Evolutionary conservation across 768 basidiomycete genomes (phyloP).

Genomic region (Xerocomellus intermedius): DNA sequence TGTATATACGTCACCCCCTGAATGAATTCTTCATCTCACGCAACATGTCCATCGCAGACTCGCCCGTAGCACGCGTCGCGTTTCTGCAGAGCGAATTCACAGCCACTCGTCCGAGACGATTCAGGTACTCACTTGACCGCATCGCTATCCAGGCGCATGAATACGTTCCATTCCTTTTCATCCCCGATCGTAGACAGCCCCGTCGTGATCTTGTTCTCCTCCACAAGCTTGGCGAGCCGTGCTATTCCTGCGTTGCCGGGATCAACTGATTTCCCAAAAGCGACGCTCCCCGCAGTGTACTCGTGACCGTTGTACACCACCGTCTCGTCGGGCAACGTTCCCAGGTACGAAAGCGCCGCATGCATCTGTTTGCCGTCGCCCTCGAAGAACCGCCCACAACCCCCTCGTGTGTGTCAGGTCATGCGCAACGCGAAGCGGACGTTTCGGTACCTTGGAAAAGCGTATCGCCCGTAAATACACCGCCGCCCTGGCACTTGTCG

Average conservation of each 20-base stretch:
- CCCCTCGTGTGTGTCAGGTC: conserved; percentile 41
- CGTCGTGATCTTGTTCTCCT: conserved; percentile 62
- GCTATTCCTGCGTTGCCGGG: conserved; percentile 61
- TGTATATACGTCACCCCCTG: conserved; percentile 42
- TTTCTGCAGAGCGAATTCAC: conserved; percentile 38
- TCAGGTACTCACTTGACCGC: conserved; percentile 56
- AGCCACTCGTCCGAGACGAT: background rate
- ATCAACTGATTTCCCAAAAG: conserved; percentile 66
- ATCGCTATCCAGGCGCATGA: conserved; percentile 74
- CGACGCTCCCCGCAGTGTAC: conserved; percentile 74
- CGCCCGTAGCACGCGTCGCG: conserved; percentile 41
- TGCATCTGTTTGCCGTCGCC: conserved; percentile 81
- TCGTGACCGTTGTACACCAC: conserved; percentile 90
- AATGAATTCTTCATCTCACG: conserved; percentile 85
- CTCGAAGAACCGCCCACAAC: conserved; percentile 95
- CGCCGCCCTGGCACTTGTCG: conserved; percentile 53
- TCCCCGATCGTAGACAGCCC: conserved; percentile 89
- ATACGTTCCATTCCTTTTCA: conserved; percentile 94
- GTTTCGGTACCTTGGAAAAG: conserved; percentile 60
- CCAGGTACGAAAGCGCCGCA: conserved; percentile 63
- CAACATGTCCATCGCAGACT: conserved; percentile 61
- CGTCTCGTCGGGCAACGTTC: conserved; percentile 73
- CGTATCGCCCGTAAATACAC: conserved; percentile 94
- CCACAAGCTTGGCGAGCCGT: conserved; percentile 56
- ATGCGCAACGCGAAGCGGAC: background rate